A percentile compares a stretch with the other conserved stretches of the same genome.
Evolutionary conservation across 2,329 filamentous ascomycete genomes (phyloP).

Genomic region (Fusarium clavum): DNA sequence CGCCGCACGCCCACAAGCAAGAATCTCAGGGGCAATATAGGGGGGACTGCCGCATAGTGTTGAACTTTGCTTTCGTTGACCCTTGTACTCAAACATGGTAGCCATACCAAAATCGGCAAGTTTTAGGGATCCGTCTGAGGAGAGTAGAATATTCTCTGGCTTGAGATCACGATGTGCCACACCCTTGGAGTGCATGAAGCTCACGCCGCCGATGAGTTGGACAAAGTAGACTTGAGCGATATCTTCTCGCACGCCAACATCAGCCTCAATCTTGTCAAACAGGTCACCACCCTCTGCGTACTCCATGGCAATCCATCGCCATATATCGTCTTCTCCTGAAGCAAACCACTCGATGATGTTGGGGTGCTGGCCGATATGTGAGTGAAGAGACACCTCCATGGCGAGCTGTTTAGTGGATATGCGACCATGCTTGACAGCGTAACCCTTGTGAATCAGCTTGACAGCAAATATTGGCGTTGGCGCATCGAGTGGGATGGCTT

Average conservation of each 20-base stretch:
- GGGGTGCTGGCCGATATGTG: constrained; percentile 85
- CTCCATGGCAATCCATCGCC: constrained; percentile 99
- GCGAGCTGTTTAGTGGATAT: constrained; percentile 89
- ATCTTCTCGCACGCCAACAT: constrained; percentile 92
- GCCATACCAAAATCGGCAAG: constrained; percentile 97
- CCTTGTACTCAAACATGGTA: constrained; percentile 91
- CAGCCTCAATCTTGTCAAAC: constrained; percentile 99
- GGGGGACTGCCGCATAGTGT: constrained; percentile 96
- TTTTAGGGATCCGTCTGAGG: constrained; percentile 86
- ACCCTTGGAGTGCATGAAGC: constrained; percentile 96
- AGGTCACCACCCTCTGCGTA: constrained; percentile 94
- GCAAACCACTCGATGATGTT: constrained; percentile 96
- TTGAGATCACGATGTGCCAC: constrained; percentile 93
- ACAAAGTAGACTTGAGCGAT: constrained; percentile 97
- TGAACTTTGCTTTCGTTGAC: constrained; percentile 81
- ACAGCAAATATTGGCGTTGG: constrained; percentile 88
- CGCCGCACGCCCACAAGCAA: constrained; percentile 61
- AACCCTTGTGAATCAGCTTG: constrained; percentile 98
- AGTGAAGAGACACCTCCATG: constrained; percentile 92
- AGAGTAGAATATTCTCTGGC: constrained; percentile 94
- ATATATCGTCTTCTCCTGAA: constrained; percentile 84
- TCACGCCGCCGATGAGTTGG: constrained; percentile 89
- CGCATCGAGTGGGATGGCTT: constrained; percentile 80
- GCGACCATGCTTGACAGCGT: constrained; percentile 88
- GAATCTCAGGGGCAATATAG: constrained; percentile 96